Conservation (phyloP, 306 rosid genomes). For the Biancaea sappan region DNA sequence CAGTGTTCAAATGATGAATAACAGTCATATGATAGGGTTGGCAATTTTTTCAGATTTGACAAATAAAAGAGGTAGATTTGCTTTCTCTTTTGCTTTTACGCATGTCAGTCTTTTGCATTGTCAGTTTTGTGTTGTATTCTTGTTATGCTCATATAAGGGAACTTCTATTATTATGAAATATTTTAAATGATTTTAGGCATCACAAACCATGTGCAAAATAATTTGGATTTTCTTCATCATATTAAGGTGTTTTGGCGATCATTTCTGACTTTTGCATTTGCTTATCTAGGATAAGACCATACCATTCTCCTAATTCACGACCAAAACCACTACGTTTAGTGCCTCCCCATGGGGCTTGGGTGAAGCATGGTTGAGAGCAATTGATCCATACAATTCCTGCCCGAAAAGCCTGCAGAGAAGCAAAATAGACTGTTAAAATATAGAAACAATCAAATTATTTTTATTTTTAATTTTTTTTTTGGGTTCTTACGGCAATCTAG, state of each 20-base stretch:
- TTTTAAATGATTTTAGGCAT: background rate
- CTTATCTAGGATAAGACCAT: slow-evolving; percentile 26
- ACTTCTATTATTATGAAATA: background rate
- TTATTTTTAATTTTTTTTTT: too few species aligned
- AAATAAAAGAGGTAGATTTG: background rate
- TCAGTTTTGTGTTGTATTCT: background rate
- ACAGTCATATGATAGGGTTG: background rate
- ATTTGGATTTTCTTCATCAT: slow-evolving; percentile 14
- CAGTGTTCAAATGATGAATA: background rate
- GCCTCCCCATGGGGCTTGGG: slow-evolving; percentile 99
- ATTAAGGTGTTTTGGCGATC: background rate
- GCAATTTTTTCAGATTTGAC: slow-evolving; percentile 9
- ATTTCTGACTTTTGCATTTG: slow-evolving; percentile 15
- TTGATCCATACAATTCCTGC: slow-evolving; percentile 94
- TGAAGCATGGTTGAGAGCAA: slow-evolving; percentile 97
- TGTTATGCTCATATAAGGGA: background rate
- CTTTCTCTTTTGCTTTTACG: background rate
- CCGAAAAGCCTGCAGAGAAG: slow-evolving; percentile 66
- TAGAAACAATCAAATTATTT: slow-evolving; percentile 15
- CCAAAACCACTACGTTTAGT: slow-evolving; percentile 93
- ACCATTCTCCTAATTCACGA: slow-evolving; percentile 99
- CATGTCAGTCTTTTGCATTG: background rate
- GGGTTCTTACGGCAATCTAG: slow-evolving; percentile 28
- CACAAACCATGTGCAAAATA: background rate
- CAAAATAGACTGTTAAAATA: slow-evolving; percentile 20